phyloP scores from a whole-genome alignment of 1,139 yeast genomes.

The Taiozyma sp. region DNA sequence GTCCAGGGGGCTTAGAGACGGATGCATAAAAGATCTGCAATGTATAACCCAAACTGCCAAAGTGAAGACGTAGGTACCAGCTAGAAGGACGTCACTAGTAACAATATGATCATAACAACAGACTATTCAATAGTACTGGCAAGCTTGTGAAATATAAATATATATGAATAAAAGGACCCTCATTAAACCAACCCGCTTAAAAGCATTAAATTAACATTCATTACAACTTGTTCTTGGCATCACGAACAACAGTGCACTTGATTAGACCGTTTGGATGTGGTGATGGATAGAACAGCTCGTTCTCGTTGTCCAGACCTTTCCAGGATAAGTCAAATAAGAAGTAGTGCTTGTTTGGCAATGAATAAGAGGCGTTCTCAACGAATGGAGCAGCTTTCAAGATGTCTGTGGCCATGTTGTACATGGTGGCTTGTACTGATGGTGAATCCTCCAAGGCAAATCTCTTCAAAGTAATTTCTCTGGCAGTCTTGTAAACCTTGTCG shows the following conservation, averaged over 20 bases:
- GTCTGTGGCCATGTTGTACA: constrained; percentile 84
- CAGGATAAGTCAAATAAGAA: constrained; percentile 74
- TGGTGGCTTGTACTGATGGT: constrained; percentile 90
- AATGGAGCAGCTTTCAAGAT: constrained; percentile 56
- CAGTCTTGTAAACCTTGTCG: constrained; percentile 55
- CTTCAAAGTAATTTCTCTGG: constrained; percentile 67
- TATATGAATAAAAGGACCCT: background rate
- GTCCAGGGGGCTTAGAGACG: too few species aligned
- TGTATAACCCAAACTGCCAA: too few species aligned
- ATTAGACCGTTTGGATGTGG: constrained; percentile 92
- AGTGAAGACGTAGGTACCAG: background rate
- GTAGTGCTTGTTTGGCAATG: constrained; percentile 88
- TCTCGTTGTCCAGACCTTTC: constrained; percentile 79
- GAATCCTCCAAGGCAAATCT: constrained; percentile 83
- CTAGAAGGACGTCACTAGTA: background rate
- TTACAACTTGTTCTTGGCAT: constrained; percentile 43
- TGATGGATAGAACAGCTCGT: constrained; percentile 83
- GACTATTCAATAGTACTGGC: background rate
- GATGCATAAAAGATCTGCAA: too few species aligned
- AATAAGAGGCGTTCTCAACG: constrained; percentile 62
- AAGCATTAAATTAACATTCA: background rate
- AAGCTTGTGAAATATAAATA: background rate
- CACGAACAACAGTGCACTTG: constrained; percentile 78
- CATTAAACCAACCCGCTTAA: background rate
- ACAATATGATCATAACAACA: background rate